A percentile compares a stretch with the other conserved stretches of the same genome.
phyloP scores from a whole-genome alignment of 75 land plant genomes.

The Larix kaempferi region DNA sequence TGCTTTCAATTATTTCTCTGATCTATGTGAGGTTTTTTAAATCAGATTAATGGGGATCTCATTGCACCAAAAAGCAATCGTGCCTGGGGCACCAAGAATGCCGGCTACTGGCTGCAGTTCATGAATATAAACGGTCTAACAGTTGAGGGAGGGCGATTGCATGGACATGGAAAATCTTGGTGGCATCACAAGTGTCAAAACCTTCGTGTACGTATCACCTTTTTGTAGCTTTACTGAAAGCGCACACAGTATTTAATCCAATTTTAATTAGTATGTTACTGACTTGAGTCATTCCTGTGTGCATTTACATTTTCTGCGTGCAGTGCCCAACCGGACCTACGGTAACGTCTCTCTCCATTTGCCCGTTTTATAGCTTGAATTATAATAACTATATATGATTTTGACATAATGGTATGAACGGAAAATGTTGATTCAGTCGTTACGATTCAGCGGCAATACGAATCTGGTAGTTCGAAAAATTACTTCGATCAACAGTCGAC shows the following conservation, averaged over 20 bases:
- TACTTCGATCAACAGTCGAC: constrained; percentile 60
- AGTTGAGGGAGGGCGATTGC: constrained; percentile 49
- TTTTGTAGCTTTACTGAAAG: no score
- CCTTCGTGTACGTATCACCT: not conserved
- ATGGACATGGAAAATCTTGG: constrained; percentile 58
- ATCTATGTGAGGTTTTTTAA: no score
- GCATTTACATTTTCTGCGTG: not conserved
- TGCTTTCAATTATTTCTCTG: no score
- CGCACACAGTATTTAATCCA: not conserved
- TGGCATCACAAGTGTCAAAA: constrained; percentile 36
- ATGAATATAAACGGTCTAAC: constrained; percentile 33
- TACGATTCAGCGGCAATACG: constrained; percentile 26
- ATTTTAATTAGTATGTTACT: constrained; percentile 16
- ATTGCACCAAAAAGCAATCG: no score
- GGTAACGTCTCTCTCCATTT: not conserved
- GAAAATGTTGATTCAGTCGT: constrained; percentile 28
- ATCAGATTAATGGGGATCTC: no score
- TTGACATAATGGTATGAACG: not conserved
- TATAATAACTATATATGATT: not conserved
- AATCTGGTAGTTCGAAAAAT: constrained; percentile 36
- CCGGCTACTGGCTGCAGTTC: constrained; percentile 49
- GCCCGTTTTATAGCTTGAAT: not conserved
- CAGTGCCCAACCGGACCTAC: not conserved
- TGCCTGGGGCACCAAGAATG: no score
- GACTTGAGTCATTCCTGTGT: no score